phyloP scores from a whole-genome alignment of 768 basidiomycete genomes.

The Podaxis sp. region DNA sequence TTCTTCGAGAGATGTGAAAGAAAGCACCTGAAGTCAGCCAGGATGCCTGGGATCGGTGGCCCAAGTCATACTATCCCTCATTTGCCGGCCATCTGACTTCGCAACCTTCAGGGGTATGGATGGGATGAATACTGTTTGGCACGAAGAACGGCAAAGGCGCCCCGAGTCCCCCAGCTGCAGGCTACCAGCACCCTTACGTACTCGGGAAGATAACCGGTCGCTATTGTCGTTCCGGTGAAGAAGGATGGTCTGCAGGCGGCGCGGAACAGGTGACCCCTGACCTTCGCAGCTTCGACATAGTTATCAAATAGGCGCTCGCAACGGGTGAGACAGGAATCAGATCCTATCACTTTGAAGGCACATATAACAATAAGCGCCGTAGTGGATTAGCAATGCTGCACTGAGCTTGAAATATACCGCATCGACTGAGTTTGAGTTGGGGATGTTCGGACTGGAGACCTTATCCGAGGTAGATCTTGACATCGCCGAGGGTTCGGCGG shows the following conservation, averaged over 20 bases:
- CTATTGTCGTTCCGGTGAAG: constrained; percentile 28
- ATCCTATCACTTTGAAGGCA: not conserved
- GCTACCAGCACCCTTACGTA: not conserved
- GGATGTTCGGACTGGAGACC: not conserved
- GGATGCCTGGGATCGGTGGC: no score
- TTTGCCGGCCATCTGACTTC: no score
- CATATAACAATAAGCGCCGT: no score
- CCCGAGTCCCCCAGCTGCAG: no score
- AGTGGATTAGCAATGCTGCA: no score
- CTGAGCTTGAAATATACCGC: not conserved
- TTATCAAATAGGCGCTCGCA: not conserved
- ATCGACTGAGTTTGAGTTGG: not conserved
- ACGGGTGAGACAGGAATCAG: not conserved
- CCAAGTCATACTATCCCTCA: no score
- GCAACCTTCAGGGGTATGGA: no score
- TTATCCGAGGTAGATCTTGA: constrained; percentile 10
- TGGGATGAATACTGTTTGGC: no score
- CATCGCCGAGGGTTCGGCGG: not conserved
- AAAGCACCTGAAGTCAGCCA: no score
- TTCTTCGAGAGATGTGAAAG: no score
- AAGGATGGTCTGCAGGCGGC: constrained; percentile 28
- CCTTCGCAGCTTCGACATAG: not conserved
- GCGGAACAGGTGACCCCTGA: constrained; percentile 19
- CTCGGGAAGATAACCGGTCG: constrained; percentile 29
- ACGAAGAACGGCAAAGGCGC: no score